A percentile compares a stretch with the other conserved stretches of the same genome.
phyloP scores from a whole-genome alignment of 2,329 filamentous ascomycete genomes.

The Ceratocystis albifundus region DNA sequence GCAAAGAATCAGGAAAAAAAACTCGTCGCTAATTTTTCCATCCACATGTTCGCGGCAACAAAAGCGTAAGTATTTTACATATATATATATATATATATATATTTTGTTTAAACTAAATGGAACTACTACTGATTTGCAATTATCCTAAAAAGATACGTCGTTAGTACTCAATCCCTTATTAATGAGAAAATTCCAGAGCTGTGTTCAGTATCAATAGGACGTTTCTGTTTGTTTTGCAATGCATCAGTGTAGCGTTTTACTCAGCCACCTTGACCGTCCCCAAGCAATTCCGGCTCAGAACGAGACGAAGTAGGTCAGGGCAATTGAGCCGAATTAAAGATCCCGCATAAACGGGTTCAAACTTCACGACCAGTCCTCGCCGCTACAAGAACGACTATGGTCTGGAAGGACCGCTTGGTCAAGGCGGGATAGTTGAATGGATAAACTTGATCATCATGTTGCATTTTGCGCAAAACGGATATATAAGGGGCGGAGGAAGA shows the following conservation, averaged over 20 bases:
- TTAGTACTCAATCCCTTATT: no score
- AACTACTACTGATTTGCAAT: no score
- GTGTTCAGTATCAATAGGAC: no score
- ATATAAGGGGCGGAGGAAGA: not conserved
- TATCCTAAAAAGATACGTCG: no score
- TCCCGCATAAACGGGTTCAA: constrained; percentile 30
- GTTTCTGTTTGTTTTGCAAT: not conserved
- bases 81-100: no score
- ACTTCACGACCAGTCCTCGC: constrained; percentile 70
- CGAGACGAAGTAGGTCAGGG: constrained; percentile 27
- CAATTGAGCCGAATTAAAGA: constrained; percentile 53
- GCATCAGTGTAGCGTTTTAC: constrained; percentile 56
- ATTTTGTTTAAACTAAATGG: no score
- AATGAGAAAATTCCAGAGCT: no score
- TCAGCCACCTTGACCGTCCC: constrained; percentile 53
- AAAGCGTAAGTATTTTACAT: no score
- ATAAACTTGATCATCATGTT: constrained; percentile 49
- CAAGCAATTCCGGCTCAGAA: constrained; percentile 36
- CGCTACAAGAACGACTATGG: constrained; percentile 42
- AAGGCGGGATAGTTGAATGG: constrained; percentile 60
- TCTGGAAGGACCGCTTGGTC: constrained; percentile 63
- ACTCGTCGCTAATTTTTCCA: not conserved
- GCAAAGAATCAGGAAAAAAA: not conserved
- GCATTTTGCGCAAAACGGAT: not conserved
- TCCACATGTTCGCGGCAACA: not conserved